A percentile compares a stretch with the other conserved stretches of the same genome.
phyloP scores from a whole-genome alignment of 306 rosid genomes.

The Fragaria ananassa region DNA sequence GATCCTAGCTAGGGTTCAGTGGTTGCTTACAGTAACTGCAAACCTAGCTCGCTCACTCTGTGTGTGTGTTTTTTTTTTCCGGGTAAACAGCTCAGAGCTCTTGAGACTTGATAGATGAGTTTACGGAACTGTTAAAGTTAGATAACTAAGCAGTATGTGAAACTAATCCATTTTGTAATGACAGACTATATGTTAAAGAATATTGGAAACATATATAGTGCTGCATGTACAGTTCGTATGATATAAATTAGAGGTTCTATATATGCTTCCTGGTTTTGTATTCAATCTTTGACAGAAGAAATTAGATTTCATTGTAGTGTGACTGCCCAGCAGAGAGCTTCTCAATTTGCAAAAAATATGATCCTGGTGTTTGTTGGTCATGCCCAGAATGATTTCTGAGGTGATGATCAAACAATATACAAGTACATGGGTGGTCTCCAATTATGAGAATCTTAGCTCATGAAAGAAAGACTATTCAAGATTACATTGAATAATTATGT shows the following conservation, averaged over 20 bases:
- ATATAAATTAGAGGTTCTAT: background rate
- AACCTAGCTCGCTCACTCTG: too few relatives aligned
- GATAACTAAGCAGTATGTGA: background rate
- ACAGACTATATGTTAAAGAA: background rate
- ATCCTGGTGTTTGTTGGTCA: background rate
- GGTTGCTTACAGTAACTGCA: background rate
- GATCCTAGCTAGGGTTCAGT: background rate
- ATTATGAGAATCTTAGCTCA: constrained; percentile 29
- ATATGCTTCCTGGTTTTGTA: background rate
- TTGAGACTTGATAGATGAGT: background rate
- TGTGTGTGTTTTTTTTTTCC: too few relatives aligned
- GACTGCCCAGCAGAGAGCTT: constrained; percentile 40
- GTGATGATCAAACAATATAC: constrained; percentile 1
- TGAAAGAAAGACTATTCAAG: constrained; percentile 16
- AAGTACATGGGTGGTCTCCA: constrained; percentile 8
- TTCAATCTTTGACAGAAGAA: constrained; percentile 33
- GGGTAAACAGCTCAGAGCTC: background rate
- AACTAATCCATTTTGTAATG: background rate
- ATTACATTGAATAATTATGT: background rate
- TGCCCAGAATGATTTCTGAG: constrained; percentile 1
- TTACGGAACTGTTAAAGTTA: background rate
- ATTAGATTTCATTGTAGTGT: constrained; percentile 43
- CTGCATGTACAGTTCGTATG: background rate
- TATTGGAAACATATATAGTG: background rate
- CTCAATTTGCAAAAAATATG: constrained; percentile 24